These are phyloP conservation scores for Tolypocladium guangdongense DNA, from an alignment of 2,329 filamentous ascomycete species.

Conservation along the genomic window DNA sequence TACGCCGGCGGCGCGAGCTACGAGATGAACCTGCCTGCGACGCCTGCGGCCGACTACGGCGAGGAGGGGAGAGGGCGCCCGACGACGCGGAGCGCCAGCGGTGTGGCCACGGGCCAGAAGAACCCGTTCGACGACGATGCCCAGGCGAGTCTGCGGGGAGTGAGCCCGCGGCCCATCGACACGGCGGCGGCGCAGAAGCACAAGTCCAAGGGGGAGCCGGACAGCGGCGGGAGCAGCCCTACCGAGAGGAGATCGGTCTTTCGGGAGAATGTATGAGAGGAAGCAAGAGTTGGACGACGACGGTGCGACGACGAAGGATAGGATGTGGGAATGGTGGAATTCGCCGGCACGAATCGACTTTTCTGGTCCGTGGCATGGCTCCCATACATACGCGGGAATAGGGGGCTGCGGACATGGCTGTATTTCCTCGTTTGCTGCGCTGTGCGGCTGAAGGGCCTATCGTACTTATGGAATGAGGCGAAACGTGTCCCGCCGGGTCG, in stretches of 20 bases:
- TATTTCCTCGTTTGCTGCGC: not conserved
- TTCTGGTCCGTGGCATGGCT: no score
- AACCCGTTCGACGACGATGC: slow-evolving; percentile 67
- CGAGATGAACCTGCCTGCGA: slow-evolving; percentile 35
- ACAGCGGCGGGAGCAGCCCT: slow-evolving; percentile 41
- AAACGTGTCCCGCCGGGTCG: not conserved
- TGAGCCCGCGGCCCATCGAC: slow-evolving; percentile 66
- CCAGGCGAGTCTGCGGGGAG: slow-evolving; percentile 54
- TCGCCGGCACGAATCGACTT: not conserved
- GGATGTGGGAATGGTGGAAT: not conserved
- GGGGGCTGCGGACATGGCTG: not conserved
- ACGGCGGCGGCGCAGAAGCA: slow-evolving; percentile 23
- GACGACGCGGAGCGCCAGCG: slow-evolving; percentile 30
- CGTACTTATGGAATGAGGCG: not conserved
- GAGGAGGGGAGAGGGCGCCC: slow-evolving; percentile 29
- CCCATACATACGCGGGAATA: no score
- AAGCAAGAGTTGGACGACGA: not conserved
- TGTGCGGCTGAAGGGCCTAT: not conserved
- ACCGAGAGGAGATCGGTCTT: slow-evolving; percentile 61
- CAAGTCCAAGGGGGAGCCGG: slow-evolving; percentile 19
- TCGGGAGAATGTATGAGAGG: slow-evolving; percentile 50
- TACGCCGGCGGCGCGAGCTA: slow-evolving; percentile 25
- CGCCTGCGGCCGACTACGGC: slow-evolving; percentile 18
- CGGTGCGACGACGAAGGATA: not conserved
- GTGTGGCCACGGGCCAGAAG: slow-evolving; percentile 14